phyloP scores from a whole-genome alignment of 306 rosid genomes.

The Gastrolobium villosum region DNA sequence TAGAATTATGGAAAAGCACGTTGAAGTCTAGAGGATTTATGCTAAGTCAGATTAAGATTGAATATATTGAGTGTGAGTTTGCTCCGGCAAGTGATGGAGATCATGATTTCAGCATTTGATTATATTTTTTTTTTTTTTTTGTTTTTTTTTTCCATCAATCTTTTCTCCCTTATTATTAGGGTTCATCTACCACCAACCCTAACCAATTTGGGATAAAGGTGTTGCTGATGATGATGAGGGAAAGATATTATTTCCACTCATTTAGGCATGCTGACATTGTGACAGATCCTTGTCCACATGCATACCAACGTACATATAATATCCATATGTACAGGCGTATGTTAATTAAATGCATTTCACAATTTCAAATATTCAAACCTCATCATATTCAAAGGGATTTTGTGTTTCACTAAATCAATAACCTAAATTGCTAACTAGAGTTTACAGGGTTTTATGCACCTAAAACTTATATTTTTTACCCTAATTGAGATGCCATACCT shows the following conservation, averaged over 20 bases:
- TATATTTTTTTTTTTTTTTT: too few relatives aligned
- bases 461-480: constrained; percentile 28
- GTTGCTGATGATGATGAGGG: too few relatives aligned
- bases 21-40: not conserved
- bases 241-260: not conserved
- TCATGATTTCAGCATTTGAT: too few relatives aligned
- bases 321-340: not conserved
- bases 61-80: too few relatives aligned
- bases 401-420: constrained; percentile 19
- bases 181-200: too few relatives aligned
- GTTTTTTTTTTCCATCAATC: too few relatives aligned
- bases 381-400: constrained; percentile 25
- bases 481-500: constrained; percentile 66
- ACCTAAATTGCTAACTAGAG: not conserved
- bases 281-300: constrained; percentile 9
- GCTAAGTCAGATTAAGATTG: too few relatives aligned
- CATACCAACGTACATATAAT: not conserved
- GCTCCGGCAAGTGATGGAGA: too few relatives aligned
- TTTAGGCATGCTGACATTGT: constrained; percentile 6
- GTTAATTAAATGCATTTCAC: constrained; percentile 2
- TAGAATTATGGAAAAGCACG: not conserved
- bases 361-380: constrained; percentile 8
- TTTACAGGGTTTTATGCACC: constrained; percentile 33
- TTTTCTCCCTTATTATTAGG: too few relatives aligned
- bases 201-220: too few relatives aligned